A percentile compares a stretch with the other conserved stretches of the same genome.
Evolutionary conservation across 345 rosid genomes (phyloP).

Genomic region (Gossypium raimondii): DNA sequence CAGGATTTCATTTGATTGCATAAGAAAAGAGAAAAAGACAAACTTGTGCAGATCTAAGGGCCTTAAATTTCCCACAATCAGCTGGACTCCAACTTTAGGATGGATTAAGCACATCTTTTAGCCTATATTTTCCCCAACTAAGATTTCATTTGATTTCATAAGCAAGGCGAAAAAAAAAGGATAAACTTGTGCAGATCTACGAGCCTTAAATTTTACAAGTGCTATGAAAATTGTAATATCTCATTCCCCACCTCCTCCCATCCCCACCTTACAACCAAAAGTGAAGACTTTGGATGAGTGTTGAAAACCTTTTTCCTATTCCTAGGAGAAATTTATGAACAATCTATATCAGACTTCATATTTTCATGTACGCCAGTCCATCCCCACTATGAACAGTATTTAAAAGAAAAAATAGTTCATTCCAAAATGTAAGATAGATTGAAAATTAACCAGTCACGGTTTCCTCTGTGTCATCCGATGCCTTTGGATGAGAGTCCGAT

Average conservation of each 20-base stretch:
- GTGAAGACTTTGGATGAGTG: too few species aligned
- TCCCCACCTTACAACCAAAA: not conserved
- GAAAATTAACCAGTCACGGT: not conserved
- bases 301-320: not conserved
- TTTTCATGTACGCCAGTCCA: too few species aligned
- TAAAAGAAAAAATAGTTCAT: too few species aligned
- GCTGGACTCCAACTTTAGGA: not conserved
- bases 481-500: not conserved
- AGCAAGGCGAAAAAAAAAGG: not conserved
- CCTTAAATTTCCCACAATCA: not conserved
- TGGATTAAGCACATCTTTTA: constrained; percentile 4
- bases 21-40: not conserved
- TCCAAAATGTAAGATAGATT: not conserved
- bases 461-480: not conserved
- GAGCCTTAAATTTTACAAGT: not conserved
- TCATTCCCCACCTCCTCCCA: not conserved
- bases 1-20: not conserved
- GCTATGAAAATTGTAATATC: too few species aligned
- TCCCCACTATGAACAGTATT: not conserved
- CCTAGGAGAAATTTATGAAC: not conserved
- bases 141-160: not conserved
- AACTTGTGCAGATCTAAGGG: not conserved
- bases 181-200: not conserved
- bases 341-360: too few species aligned
- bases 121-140: not conserved